phyloP scores from a whole-genome alignment of 306 rosid genomes.

The Begonia masoniana region DNA sequence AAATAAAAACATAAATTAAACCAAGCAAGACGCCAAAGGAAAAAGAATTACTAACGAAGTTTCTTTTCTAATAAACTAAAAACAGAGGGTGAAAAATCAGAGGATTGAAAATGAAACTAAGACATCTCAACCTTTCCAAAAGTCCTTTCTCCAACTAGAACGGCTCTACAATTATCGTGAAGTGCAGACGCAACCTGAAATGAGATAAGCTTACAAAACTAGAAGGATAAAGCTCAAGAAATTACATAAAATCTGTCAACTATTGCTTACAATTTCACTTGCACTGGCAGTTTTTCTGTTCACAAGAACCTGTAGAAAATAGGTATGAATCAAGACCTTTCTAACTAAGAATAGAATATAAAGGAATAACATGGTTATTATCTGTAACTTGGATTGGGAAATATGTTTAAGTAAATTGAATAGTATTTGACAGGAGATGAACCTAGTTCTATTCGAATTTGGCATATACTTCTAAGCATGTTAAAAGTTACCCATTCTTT shows the following conservation, averaged over 20 bases:
- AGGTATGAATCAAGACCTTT: conserved; percentile 15
- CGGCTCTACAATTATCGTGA: conserved; percentile 92
- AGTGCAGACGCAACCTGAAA: conserved; percentile 98
- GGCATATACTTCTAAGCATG: too few species aligned
- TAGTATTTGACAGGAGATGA: too few species aligned
- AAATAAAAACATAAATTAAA: too few species aligned
- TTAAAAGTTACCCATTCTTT: too few species aligned
- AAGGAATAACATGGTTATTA: neutral
- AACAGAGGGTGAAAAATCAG: neutral
- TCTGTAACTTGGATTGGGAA: too few species aligned
- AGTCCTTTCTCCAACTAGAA: conserved; percentile 89
- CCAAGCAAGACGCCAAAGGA: too few species aligned
- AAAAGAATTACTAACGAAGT: conserved; percentile 1
- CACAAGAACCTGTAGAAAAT: conserved; percentile 70
- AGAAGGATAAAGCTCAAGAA: conserved; percentile 14
- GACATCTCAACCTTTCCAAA: conserved; percentile 67
- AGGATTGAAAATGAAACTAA: conserved; percentile 4
- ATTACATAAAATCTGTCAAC: conserved; percentile 8
- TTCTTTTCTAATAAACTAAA: neutral
- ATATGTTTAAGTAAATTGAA: too few species aligned
- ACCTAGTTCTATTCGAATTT: too few species aligned
- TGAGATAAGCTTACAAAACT: conserved; percentile 7
- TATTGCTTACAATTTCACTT: conserved; percentile 82
- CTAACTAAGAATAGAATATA: neutral
- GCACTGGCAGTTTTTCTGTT: conserved; percentile 93